phyloP scores from a whole-genome alignment of 148 eudicot species.

The Fallopia convolvulus region DNA sequence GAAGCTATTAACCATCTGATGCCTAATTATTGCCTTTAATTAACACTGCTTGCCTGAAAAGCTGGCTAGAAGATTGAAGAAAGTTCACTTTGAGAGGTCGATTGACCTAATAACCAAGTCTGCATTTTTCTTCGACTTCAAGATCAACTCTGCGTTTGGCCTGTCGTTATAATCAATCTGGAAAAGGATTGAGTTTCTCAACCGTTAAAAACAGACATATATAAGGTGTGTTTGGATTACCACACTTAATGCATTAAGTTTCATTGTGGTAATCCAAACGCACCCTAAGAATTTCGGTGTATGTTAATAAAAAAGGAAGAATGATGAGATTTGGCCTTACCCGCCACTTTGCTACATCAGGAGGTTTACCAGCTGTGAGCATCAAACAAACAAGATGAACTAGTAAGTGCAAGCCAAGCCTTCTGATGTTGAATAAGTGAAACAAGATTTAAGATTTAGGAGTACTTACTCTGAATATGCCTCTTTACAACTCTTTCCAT shows the following conservation, averaged over 20 bases:
- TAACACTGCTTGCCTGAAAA: not conserved
- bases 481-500: constrained; percentile 80
- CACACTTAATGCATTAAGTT: too few relatives aligned
- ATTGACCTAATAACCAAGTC: constrained; percentile 74
- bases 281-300: not conserved
- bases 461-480: constrained; percentile 64
- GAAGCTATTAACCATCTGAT: not conserved
- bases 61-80: not conserved
- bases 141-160: constrained; percentile 88
- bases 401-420: not conserved
- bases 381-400: constrained; percentile 9
- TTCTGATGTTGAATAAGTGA: not conserved
- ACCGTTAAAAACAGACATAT: not conserved
- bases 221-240: too few relatives aligned
- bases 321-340: constrained; percentile 32
- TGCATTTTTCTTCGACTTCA: constrained; percentile 84
- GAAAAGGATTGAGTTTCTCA: constrained; percentile 7
- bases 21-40: not conserved
- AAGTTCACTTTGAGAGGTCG: constrained; percentile 26
- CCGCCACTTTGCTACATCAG: constrained; percentile 82
- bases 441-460: constrained; percentile 1
- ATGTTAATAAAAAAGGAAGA: not conserved
- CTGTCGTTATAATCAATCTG: constrained; percentile 92
- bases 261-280: too few relatives aligned
- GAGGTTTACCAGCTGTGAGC: constrained; percentile 51